phyloP scores from a whole-genome alignment of 1,284 basidiomycete species.

The Fistulinella cinereoalba region DNA sequence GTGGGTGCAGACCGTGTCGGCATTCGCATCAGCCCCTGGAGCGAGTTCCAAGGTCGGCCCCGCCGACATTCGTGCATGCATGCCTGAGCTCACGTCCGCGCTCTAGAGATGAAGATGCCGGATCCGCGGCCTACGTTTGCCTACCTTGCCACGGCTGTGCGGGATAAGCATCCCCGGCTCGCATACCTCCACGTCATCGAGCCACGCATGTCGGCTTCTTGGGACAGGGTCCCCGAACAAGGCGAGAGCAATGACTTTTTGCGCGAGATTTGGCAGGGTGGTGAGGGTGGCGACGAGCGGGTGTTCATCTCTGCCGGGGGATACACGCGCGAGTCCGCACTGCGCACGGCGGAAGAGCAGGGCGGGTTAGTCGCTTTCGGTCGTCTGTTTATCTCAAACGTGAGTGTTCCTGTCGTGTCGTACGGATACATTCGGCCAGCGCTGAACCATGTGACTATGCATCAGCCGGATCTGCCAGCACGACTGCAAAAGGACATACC shows the following conservation, averaged over 20 bases:
- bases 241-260: slow-evolving; percentile 20
- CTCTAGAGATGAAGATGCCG: slow-evolving; percentile 29
- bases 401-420: slow-evolving; percentile 1
- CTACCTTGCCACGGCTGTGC: slow-evolving; percentile 38
- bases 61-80: too few species aligned
- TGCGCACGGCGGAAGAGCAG: slow-evolving; percentile 19
- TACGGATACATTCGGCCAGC: background rate
- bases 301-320: slow-evolving; percentile 50
- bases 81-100: background rate
- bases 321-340: slow-evolving; percentile 18
- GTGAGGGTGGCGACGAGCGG: slow-evolving; percentile 20
- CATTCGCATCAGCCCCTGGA: slow-evolving; percentile 56
- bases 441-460: background rate
- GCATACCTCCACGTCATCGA: slow-evolving; percentile 62
- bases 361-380: slow-evolving; percentile 46
- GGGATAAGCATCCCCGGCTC: slow-evolving; percentile 35
- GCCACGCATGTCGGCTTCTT: slow-evolving; percentile 33
- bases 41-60: slow-evolving; percentile 36
- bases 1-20: slow-evolving; percentile 43
- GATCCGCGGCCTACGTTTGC: slow-evolving; percentile 44
- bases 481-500: slow-evolving; percentile 25
- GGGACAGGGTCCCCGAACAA: background rate
- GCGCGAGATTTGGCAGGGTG: slow-evolving; percentile 34
- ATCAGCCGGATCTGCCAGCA: slow-evolving; percentile 43
- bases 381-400: slow-evolving; percentile 30